Base-by-base conservation (phyloP, 2,329 filamentous ascomycete species). In the Fulvia fulva region DNA sequence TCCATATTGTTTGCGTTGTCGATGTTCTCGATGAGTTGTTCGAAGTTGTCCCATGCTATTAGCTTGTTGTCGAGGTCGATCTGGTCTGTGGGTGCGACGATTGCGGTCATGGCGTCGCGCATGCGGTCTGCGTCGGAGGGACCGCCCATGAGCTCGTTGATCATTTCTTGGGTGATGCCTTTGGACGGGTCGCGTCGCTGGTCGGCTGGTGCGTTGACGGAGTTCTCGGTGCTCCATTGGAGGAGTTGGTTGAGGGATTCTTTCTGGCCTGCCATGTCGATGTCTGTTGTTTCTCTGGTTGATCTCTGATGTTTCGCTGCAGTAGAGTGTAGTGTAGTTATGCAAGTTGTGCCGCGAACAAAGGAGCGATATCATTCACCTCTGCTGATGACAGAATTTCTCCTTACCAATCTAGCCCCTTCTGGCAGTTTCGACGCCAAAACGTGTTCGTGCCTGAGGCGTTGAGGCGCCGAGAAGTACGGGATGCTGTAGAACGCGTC, bases 1-100 rank as follows among this genome's bases (percentile, higher is more conserved):
- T 86, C 86, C 67, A 99, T 83, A 76, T 97, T 95, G 80, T 97
- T 99, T 58, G 94, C 93, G 74, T 99, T 99, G 80, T 99, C 94
- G 67, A 97, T 85, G 63, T 84, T 86, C 79, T 97, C 91, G 68
- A 97, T 88, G 59, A 96, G 80, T 75, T 96, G 90, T 78, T 96
- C 92, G 63, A 97, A 88, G 77, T 97, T 96, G 82, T 96, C 92
- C 75, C 96, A 95, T 37, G 92, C 92, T 58, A 87, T 83, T 55
- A 95, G 76, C 74, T 90, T 91, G 75, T 90, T 84, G 45, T 91
- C 87, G 51, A 93, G 80, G 3, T 84, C 82, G 56, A 88, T 78
- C 57, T 87, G 81, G 34, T 64, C 63, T 22, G 66, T 47, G 8
- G 77, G 65, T 19, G 85, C 84, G 9, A 80, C 82, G 70, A 97